Base-by-base conservation (phyloP, 805 yeast species). In the Kodamaea sagamina region DNA sequence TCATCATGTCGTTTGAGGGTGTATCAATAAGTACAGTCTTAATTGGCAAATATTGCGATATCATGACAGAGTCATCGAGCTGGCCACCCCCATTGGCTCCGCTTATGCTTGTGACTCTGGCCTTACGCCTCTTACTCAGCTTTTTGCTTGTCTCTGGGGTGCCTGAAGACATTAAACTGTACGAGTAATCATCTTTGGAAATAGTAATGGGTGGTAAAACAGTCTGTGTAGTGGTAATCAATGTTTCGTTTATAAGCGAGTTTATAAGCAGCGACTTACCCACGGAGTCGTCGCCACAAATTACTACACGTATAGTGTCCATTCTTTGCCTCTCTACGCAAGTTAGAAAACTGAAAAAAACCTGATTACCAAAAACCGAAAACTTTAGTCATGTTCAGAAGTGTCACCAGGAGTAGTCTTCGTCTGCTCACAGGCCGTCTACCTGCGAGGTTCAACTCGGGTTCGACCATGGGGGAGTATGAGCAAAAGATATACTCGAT, bases 251-350 rank as follows among this genome's bases (percentile, higher is more conserved):
- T 24, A 89, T 83, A 17, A 93, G 71, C 0, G 95, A 74, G 0
- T 93, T 82, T 16, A 92, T 80, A 38, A 93, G 67, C 21, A 89
- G 80, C 4, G 90, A 82, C 57, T 88, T 88, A 1, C 95, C 96
- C 3, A 88, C 95, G 17, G 88, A 86, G 47, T 87, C 95, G 65
- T 93, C 99, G 8, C 99, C 99, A 62, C 97, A 89, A 0, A 93
- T 83, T 0, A 89, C 96, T 1, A 93, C 84, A 6, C 34, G 34
- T 13, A 29, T 29, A n/a, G 34, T 29, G 17, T 29, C 34, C 34
- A 29, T 29, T 44, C 96, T 67, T 22, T 92, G n/a, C 18, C 16
- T 36, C n/a, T 21, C 39, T 12, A 21, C 31, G 3, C 8, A 12
- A n/a, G 15, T 26, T 11, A 16, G 25, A 27, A n/a, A n/a, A 9